Base-by-base conservation (phyloP, 495 filamentous ascomycete genomes). In the Pseudomonodictys pantanalensis region DNA sequence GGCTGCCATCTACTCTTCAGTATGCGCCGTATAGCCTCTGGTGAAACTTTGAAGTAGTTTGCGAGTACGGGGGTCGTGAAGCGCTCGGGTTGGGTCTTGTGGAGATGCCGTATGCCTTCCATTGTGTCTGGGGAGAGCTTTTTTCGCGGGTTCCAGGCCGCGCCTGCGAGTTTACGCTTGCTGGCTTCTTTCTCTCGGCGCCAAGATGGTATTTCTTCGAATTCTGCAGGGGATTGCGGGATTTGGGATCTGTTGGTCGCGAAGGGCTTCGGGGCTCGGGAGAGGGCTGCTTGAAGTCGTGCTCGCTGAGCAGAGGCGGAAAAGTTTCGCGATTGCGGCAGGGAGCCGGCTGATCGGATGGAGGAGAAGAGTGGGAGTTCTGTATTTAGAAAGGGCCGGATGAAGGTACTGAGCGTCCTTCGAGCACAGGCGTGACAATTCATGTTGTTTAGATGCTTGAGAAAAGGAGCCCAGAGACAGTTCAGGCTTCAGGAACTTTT, bases 71-170 rank as follows among this genome's bases (percentile, higher is more conserved):
- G 67, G 1, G 89, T 95, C 18, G 87, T 85, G 75, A 89, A 96
- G 47, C 76, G 72, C 1, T 87, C 79, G 0, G 93, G 91, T 43
- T 88, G 83, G 60, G 89, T 81, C 2, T 78, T 72, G 68, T 95
- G 82, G 22, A 98, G 77, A 26, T 85, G 83, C 18, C 89, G 84
- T 56, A 97, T 96, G 25, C 90, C 91, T 15, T 91, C 86, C 10
- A 95, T 69, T 10, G 92, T 89, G 71, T 96, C 92, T 0, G 92
- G 93, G 0, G 93, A 97, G 1, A 98, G 82, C 55, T 84, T 84
- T 74, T 95, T 97, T 24, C 78, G 77, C 22, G 93, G 91, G 38
- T 78, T 75, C 91, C 92, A 98, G 6, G 85, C 84, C 6, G 79
- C 74, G 0, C 64, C 71, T 1, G 83, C 79, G 64, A 97, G 95